phyloP scores from a whole-genome alignment of 2,329 filamentous ascomycete species.

The Curvularia verruculosa region DNA sequence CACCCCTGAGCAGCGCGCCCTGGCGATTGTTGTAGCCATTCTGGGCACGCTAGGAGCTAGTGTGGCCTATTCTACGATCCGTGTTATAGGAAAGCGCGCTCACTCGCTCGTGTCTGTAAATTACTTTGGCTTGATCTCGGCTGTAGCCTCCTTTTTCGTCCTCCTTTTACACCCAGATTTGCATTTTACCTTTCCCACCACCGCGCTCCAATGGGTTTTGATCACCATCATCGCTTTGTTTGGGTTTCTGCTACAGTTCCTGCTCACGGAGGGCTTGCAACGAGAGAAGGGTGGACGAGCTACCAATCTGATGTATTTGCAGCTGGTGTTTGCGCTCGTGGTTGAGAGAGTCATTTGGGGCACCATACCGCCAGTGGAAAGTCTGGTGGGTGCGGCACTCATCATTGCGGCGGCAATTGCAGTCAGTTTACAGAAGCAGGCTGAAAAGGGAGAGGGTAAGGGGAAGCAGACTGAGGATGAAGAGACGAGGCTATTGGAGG shows the following conservation, averaged over 20 bases:
- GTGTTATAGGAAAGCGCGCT: constrained; percentile 76
- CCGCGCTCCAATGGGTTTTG: constrained; percentile 66
- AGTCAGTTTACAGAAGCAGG: constrained; percentile 32
- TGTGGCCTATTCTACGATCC: constrained; percentile 73
- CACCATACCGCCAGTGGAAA: constrained; percentile 36
- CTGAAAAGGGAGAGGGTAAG: constrained; percentile 10
- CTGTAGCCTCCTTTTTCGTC: constrained; percentile 65
- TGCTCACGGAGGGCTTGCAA: constrained; percentile 75
- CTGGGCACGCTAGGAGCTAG: constrained; percentile 76
- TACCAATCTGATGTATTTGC: constrained; percentile 69
- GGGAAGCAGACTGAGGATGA: constrained; percentile 23
- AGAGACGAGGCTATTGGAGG: constrained; percentile 29
- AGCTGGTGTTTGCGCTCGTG: constrained; percentile 68
- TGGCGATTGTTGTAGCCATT: constrained; percentile 71
- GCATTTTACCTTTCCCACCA: constrained; percentile 61
- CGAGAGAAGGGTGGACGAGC: constrained; percentile 67
- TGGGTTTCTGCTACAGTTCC: constrained; percentile 81
- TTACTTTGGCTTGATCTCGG: constrained; percentile 74
- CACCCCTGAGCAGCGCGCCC: constrained; percentile 68
- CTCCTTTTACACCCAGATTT: constrained; percentile 62
- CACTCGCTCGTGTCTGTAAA: constrained; percentile 70
- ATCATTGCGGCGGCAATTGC: constrained; percentile 38
- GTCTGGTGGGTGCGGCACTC: constrained; percentile 30
- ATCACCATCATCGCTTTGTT: constrained; percentile 70
- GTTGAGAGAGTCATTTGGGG: constrained; percentile 65